Percentiles rank a stretch among this genome's conserved stretches.
phyloP scores from a whole-genome alignment of 2,329 filamentous ascomycete species.

The Neonectria hederae region DNA sequence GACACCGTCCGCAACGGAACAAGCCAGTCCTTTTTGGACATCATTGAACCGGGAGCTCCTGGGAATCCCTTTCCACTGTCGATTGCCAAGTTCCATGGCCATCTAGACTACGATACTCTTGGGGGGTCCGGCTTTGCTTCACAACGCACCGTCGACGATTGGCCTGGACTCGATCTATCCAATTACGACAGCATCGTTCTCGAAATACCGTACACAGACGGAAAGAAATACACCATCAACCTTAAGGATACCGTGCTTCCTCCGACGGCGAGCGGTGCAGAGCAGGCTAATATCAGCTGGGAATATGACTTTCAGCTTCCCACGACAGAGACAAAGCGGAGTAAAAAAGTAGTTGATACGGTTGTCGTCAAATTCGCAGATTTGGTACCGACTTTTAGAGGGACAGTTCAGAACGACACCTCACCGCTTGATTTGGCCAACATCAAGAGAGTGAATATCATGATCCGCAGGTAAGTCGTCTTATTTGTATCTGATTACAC shows the following conservation, averaged over 20 bases:
- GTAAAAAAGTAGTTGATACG: not conserved
- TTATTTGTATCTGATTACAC: not conserved
- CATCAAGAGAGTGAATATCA: conserved; percentile 3
- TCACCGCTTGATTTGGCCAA: conserved; percentile 7
- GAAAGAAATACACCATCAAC: conserved; percentile 5
- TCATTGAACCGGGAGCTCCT: not conserved
- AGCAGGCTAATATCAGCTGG: conserved; percentile 9
- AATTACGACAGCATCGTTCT: conserved; percentile 3
- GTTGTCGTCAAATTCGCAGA: conserved; percentile 3
- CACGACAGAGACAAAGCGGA: not conserved
- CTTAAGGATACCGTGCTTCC: conserved; percentile 4
- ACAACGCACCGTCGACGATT: conserved; percentile 8
- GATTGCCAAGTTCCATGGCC: conserved; percentile 4
- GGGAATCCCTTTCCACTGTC: not conserved
- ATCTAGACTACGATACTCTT: conserved; percentile 4
- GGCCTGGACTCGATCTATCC: conserved; percentile 12
- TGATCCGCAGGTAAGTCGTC: conserved; percentile 4
- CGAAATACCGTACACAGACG: conserved; percentile 11
- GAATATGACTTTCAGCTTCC: conserved; percentile 10
- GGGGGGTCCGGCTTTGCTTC: conserved; percentile 15
- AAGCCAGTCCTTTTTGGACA: conserved; percentile 5
- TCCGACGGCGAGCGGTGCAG: not conserved
- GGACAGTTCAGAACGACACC: conserved; percentile 1
- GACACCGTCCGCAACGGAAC: conserved; percentile 10
- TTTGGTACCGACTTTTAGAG: not conserved